Conservation (phyloP, 768 basidiomycete genomes). For the Hygrocybe punicea region DNA sequence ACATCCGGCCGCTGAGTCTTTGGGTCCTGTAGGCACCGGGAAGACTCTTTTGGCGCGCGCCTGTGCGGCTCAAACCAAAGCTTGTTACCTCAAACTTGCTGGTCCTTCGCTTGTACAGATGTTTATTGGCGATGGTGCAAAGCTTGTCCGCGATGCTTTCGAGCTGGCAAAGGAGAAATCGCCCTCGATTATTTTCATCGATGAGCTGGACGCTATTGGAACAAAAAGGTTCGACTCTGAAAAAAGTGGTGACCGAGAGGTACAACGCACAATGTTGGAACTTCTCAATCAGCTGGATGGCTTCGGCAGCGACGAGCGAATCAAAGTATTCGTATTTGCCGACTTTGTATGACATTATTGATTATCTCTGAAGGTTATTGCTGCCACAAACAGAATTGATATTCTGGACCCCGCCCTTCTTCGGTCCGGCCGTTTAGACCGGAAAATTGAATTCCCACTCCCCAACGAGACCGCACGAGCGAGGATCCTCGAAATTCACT, state of each 20-base stretch:
- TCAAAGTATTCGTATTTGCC: constrained; percentile 62
- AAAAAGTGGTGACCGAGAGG: constrained; percentile 98
- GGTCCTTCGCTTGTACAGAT: constrained; percentile 98
- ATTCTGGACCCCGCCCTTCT: constrained; percentile 98
- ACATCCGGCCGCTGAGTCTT: constrained; percentile 7
- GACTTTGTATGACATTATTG: constrained; percentile 4
- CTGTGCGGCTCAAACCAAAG: constrained; percentile 96
- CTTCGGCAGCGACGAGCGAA: constrained; percentile 93
- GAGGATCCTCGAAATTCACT: constrained; percentile 93
- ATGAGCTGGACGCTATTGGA: constrained; percentile 97
- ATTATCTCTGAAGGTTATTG: constrained; percentile 70
- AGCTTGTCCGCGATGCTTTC: constrained; percentile 97
- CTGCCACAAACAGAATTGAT: constrained; percentile 97
- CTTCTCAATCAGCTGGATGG: constrained; percentile 97
- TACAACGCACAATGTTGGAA: constrained; percentile 99
- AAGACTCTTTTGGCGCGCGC: constrained; percentile 97
- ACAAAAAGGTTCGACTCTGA: constrained; percentile 98
- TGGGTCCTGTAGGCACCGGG: constrained; percentile 62
- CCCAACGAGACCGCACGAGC: constrained; percentile 97
- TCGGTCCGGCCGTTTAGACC: constrained; percentile 93
- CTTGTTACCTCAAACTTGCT: constrained; percentile 96
- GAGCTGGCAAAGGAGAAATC: constrained; percentile 98
- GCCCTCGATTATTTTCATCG: constrained; percentile 98
- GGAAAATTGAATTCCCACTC: constrained; percentile 98
- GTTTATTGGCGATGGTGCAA: constrained; percentile 99